These are phyloP conservation scores for Solanum sitiens DNA, from an alignment of 257 asterid species.

Conservation along the genomic window DNA sequence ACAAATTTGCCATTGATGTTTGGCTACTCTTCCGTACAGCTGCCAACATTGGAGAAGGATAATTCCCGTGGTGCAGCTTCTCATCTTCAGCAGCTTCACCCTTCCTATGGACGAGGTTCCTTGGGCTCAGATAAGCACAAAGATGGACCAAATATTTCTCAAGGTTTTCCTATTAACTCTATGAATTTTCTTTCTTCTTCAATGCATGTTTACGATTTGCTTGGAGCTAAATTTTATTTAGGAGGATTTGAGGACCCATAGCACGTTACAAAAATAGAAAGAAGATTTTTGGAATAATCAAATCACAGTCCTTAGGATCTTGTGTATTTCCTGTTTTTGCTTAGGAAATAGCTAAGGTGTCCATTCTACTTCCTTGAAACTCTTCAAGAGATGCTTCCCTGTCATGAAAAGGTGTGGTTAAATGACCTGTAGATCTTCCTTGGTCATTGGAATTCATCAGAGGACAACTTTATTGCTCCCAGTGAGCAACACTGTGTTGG, in stretches of 20 bases:
- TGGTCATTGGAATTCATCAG: background rate
- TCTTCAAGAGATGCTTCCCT: background rate
- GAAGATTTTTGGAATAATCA: background rate
- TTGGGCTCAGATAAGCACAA: constrained; percentile 32
- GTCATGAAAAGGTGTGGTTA: background rate
- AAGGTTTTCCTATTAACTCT: constrained; percentile 36
- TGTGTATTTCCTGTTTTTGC: background rate
- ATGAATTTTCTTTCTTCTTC: background rate
- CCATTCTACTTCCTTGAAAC: background rate
- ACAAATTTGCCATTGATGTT: constrained; percentile 62
- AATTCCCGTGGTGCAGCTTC: constrained; percentile 41
- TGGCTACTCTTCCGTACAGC: constrained; percentile 66
- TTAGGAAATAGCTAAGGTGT: background rate
- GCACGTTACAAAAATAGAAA: background rate
- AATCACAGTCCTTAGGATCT: background rate
- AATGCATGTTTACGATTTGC: background rate
- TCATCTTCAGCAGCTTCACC: constrained; percentile 51
- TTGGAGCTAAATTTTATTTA: background rate
- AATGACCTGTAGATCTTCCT: background rate
- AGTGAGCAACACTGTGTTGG: background rate
- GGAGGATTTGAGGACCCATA: background rate
- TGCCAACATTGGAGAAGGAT: constrained; percentile 74
- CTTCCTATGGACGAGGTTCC: constrained; percentile 36
- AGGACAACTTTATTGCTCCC: background rate
- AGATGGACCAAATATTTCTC: constrained; percentile 50